A percentile compares a stretch with the other conserved stretches of the same genome.
Evolutionary conservation across 1,139 yeast species (phyloP).

Genomic region (Candida pseudocylindracea): DNA sequence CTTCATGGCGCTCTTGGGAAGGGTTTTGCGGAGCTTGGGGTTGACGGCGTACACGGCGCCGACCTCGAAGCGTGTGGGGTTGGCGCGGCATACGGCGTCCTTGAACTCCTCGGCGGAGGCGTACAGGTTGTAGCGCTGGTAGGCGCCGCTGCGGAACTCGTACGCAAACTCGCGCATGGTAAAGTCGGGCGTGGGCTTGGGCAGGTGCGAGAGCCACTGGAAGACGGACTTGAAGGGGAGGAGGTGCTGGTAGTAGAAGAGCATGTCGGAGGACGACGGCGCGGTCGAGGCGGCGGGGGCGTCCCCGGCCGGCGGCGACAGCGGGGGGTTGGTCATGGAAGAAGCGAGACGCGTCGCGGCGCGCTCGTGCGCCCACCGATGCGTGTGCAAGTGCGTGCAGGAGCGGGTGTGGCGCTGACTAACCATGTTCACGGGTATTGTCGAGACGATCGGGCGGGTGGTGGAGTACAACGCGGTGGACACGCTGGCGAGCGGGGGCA

Average conservation of each 20-base stretch:
- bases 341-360: no score
- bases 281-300: no score
- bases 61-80: constrained; percentile 84
- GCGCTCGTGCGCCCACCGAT: no score
- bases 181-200: constrained; percentile 45
- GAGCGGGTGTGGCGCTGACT: no score
- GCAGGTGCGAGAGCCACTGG: constrained; percentile 81
- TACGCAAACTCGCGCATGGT: constrained; percentile 87
- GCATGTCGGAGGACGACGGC: constrained; percentile 30
- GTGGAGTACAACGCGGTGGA: constrained; percentile 26
- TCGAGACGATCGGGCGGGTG: constrained; percentile 62
- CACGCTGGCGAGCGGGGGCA: constrained; percentile 39
- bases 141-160: constrained; percentile 68
- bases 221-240: constrained; percentile 55
- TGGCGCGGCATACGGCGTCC: constrained; percentile 41
- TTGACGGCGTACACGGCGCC: constrained; percentile 84
- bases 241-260: constrained; percentile 48
- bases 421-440: constrained; percentile 82
- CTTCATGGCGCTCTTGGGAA: constrained; percentile 63
- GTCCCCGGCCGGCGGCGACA: no score
- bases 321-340: no score
- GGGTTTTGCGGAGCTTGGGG: constrained; percentile 62
- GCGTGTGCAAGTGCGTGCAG: no score
- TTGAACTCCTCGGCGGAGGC: constrained; percentile 49
- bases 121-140: constrained; percentile 75